phyloP scores from a whole-genome alignment of 305 asterid species.

The Nicotiana rustica region DNA sequence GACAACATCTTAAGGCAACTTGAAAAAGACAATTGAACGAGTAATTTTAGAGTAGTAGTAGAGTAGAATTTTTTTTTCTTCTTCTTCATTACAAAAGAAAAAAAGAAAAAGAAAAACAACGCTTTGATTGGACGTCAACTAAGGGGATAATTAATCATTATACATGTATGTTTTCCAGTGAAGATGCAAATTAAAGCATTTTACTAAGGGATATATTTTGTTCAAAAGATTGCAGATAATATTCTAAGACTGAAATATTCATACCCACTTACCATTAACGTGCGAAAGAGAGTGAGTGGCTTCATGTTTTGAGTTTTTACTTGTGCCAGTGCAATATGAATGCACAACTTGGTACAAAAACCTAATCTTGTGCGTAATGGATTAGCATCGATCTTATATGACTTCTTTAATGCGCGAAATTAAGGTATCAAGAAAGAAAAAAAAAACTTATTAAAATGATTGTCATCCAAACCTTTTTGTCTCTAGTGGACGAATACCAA shows the following conservation, averaged over 20 bases:
- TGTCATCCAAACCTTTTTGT: conserved; percentile 30
- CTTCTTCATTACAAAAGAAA: too few species aligned
- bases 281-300: not conserved
- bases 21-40: too few species aligned
- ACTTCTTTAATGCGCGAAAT: conserved; percentile 6
- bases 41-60: too few species aligned
- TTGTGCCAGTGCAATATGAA: conserved; percentile 25
- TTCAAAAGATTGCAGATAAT: not conserved
- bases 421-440: not conserved
- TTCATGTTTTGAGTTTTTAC: conserved; percentile 23
- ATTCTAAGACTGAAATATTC: conserved; percentile 21
- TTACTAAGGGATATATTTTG: conserved; percentile 3
- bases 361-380: not conserved
- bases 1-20: too few species aligned
- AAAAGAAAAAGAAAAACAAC: too few species aligned
- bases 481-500: conserved; percentile 32
- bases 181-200: conserved; percentile 20
- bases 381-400: not conserved
- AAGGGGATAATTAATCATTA: conserved; percentile 18
- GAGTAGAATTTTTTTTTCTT: too few species aligned
- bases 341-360: conserved; percentile 15
- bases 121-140: not conserved
- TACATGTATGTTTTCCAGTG: not conserved
- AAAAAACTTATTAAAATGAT: not conserved
- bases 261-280: conserved; percentile 20